Percentiles rank a stretch among this genome's conserved stretches.
These are phyloP conservation scores for Fusarium liriodendri DNA, from an alignment of 2,329 filamentous ascomycete species.

Conservation along the genomic window DNA sequence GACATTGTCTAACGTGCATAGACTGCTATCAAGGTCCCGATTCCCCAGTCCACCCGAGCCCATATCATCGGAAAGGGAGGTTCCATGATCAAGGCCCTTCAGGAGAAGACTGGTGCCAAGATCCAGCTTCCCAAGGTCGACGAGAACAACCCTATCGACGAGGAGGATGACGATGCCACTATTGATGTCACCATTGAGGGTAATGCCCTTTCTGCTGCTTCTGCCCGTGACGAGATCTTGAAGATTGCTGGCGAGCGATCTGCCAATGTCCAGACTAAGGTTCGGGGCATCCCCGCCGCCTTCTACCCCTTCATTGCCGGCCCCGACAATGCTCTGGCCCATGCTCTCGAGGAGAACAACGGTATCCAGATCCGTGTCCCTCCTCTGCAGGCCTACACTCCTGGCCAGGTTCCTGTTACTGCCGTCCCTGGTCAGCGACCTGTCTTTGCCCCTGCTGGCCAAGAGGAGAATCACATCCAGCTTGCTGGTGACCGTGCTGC, in stretches of 20 bases:
- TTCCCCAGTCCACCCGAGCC: constrained; percentile 85
- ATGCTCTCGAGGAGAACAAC: constrained; percentile 79
- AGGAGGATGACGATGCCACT: constrained; percentile 84
- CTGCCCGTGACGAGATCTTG: constrained; percentile 85
- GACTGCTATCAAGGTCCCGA: constrained; percentile 76
- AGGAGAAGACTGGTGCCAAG: constrained; percentile 88
- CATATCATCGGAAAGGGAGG: constrained; percentile 95
- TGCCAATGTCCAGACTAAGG: constrained; percentile 81
- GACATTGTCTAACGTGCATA: constrained; percentile 43
- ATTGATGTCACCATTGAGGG: constrained; percentile 92
- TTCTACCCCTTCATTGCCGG: constrained; percentile 97
- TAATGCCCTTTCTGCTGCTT: constrained; percentile 86
- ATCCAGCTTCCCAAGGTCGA: constrained; percentile 91
- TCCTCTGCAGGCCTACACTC: constrained; percentile 80
- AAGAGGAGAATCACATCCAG: constrained; percentile 79
- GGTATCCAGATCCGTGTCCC: constrained; percentile 87
- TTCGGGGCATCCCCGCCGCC: constrained; percentile 88
- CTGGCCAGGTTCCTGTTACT: constrained; percentile 73
- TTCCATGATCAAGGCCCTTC: constrained; percentile 87
- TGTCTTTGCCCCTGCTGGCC: constrained; percentile 75
- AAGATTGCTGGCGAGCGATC: constrained; percentile 89
- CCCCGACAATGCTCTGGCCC: constrained; percentile 74
- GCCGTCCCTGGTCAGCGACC: constrained; percentile 73
- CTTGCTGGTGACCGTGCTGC: constrained; percentile 87
- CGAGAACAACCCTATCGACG: constrained; percentile 63